Evolutionary conservation across 345 rosid genomes (phyloP), one percentile per base, ranked within the genome.

Genomic region (Garcia nutans): DNA sequence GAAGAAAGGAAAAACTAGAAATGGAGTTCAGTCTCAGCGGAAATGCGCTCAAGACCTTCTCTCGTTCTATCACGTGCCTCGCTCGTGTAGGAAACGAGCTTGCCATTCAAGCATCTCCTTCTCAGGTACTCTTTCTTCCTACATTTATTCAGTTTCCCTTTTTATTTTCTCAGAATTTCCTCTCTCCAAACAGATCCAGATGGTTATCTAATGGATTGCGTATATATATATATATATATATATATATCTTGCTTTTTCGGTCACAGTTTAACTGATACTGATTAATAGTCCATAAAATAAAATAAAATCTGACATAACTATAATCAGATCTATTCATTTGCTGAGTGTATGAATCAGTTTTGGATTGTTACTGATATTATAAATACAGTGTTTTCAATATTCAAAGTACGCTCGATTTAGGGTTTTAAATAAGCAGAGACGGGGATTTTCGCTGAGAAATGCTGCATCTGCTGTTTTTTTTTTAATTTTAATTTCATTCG

Each of bases 41-140:
- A 28, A 92, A 85, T 83, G 89, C 92, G 33, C 89, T 93, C 74
- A 93, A 90, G 82, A 88, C 92, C 63, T 92, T 96, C 31, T 83
- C 92, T 47, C 87, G 97, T 58, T 89, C 91, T 31, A 84, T 93
- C 86, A 84, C 89, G 10, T 89, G 90, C 74, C 95, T 93, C 76
- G 88, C 95, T 5, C 92, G 97, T 59, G 79, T 93, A 71, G 97
- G 93, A 8, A 92, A 87, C 86, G 99, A 96, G 89, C 93, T 96
- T 69, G 90, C 85, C n/a, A 76, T 91, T 19, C 86, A 90, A 81
- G 91, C 93, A 68, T 88, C 93, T 65, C 82, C 94, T 58, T 84
- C 88, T 64, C 92, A 88, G 92, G 99, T 28, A 2, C 31, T 28
- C 31, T 2, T 63, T 56, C n/a, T 17, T 12, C 13, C 11, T 69